Evolutionary conservation across 306 rosid genomes (phyloP).

Genomic region (Dryas octopetala): DNA sequence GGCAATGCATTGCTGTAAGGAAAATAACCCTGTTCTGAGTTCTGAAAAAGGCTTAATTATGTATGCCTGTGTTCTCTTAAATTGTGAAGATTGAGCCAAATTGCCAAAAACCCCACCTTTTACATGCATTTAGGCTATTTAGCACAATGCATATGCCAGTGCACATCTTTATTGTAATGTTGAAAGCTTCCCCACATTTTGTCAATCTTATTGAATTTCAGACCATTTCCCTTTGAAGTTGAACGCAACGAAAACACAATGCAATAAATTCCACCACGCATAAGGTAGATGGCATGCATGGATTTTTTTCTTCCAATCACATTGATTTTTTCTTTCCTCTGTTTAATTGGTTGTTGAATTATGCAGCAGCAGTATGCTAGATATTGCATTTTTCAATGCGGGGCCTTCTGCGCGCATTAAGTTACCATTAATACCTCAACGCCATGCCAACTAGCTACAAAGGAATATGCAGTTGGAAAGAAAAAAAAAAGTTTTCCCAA

Average conservation of each 20-base stretch:
- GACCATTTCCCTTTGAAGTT: background rate
- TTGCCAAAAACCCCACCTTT: too few species aligned
- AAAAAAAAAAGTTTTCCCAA: background rate
- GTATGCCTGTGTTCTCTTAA: too few species aligned
- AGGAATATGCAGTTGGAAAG: background rate
- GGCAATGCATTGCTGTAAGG: too few species aligned
- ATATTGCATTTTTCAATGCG: background rate
- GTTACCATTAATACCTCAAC: conserved; percentile 5
- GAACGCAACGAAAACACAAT: background rate
- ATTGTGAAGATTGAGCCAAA: too few species aligned
- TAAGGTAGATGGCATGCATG: background rate
- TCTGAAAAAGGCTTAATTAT: too few species aligned
- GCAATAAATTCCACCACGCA: conserved; percentile 6
- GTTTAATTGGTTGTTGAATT: background rate
- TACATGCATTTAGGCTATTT: too few species aligned
- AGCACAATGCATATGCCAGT: too few species aligned
- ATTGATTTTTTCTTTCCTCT: background rate
- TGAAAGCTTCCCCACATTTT: too few species aligned
- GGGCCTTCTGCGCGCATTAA: background rate
- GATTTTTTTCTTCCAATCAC: background rate
- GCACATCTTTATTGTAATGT: too few species aligned
- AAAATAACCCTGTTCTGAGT: too few species aligned
- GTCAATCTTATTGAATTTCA: too few species aligned
- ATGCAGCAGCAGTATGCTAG: background rate
- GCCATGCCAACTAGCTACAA: background rate